Conservation (phyloP, 2,329 filamentous ascomycete genomes). For the Geosmithia morbida region DNA sequence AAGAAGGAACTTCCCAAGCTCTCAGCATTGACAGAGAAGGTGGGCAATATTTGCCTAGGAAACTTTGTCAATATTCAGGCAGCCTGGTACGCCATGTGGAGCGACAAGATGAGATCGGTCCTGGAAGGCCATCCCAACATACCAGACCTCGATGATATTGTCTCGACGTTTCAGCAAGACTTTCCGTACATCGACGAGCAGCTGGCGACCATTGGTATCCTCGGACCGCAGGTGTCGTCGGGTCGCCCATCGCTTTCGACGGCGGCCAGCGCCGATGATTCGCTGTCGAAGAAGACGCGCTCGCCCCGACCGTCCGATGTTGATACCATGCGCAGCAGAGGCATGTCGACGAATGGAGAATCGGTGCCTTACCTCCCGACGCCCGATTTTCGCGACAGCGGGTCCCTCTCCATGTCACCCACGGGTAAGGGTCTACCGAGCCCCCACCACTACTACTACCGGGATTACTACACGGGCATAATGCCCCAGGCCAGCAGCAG, state of each 20-base stretch:
- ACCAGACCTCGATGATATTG: slow-evolving; percentile 57
- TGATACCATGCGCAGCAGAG: slow-evolving; percentile 34
- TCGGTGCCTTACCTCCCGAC: slow-evolving; percentile 47
- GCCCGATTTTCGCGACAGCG: slow-evolving; percentile 55
- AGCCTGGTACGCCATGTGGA: slow-evolving; percentile 71
- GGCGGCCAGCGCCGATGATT: slow-evolving; percentile 39
- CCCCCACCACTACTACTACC: slow-evolving; percentile 41
- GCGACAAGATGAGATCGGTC: slow-evolving; percentile 65
- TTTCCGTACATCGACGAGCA: slow-evolving; percentile 63
- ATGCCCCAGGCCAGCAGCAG: slow-evolving; percentile 19
- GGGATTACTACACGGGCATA: slow-evolving; percentile 32
- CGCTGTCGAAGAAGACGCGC: slow-evolving; percentile 22
- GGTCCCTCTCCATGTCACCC: slow-evolving; percentile 54
- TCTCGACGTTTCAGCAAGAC: slow-evolving; percentile 65
- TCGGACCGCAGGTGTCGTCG: slow-evolving; percentile 54
- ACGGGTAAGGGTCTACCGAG: slow-evolving; percentile 25
- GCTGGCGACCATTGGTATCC: slow-evolving; percentile 56
- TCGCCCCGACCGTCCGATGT: slow-evolving; percentile 31
- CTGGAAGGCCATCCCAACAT: slow-evolving; percentile 49
- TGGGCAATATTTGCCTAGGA: slow-evolving; percentile 70
- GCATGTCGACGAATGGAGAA: slow-evolving; percentile 48
- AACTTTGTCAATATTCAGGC: slow-evolving; percentile 78
- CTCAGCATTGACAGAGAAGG: slow-evolving; percentile 64
- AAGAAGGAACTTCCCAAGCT: slow-evolving; percentile 85
- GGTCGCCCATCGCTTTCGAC: slow-evolving; percentile 44